A percentile compares a stretch with the other conserved stretches of the same genome.
Conservation (phyloP, 768 basidiomycete species). For the Russula compacta region DNA sequence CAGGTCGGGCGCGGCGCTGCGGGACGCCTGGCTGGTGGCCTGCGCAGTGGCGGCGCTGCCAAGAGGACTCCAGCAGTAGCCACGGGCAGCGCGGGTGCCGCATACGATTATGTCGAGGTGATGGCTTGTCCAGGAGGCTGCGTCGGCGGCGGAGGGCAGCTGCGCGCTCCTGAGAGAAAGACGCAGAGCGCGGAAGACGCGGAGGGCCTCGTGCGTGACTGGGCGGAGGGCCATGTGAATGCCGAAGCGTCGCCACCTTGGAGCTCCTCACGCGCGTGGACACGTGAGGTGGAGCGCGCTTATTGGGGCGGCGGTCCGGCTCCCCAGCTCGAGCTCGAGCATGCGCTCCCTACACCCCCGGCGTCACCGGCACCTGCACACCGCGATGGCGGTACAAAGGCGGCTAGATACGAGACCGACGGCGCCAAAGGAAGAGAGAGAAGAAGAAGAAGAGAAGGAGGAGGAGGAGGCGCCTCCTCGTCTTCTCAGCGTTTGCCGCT, state of each 20-base stretch:
- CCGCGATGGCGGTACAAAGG: neutral
- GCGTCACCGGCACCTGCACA: slow-evolving; percentile 27
- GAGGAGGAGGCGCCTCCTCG: neutral
- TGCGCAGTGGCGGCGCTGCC: slow-evolving; percentile 25
- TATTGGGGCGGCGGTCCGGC: slow-evolving; percentile 54
- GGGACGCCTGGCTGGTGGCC: slow-evolving; percentile 33
- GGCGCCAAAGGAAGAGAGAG: neutral
- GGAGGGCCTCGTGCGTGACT: slow-evolving; percentile 59
- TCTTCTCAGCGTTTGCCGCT: neutral
- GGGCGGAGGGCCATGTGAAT: slow-evolving; percentile 28
- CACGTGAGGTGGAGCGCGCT: slow-evolving; percentile 63
- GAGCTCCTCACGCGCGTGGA: slow-evolving; percentile 81
- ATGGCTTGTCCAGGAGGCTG: slow-evolving; percentile 99
- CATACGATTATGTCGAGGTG: slow-evolving; percentile 90
- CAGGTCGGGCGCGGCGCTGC: slow-evolving; percentile 64
- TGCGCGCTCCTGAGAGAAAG: slow-evolving; percentile 24
- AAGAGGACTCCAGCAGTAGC: slow-evolving; percentile 11
- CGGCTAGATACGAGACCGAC: neutral
- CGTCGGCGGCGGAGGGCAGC: slow-evolving; percentile 94
- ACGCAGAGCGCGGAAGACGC: slow-evolving; percentile 34
- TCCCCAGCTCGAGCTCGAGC: slow-evolving; percentile 10
- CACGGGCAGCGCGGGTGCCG: slow-evolving; percentile 14
- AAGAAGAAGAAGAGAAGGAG: too few species aligned
- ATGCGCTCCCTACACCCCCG: slow-evolving; percentile 36
- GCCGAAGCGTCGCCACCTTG: slow-evolving; percentile 44